phyloP scores from a whole-genome alignment of 768 basidiomycete species.

The Zangia roseola region DNA sequence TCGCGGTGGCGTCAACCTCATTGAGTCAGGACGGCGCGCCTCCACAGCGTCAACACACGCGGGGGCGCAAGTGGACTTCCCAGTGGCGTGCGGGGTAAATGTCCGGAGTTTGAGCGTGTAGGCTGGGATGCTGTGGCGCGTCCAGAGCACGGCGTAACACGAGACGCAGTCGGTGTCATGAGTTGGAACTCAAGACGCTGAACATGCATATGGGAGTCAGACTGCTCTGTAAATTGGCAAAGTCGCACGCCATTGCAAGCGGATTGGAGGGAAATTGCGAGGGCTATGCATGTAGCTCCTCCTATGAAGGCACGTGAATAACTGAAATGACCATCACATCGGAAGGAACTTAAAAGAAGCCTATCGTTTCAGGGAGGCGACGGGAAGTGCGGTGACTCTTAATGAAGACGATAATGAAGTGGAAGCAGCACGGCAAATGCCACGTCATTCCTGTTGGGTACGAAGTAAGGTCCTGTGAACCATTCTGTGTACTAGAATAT shows the following conservation, averaged over 20 bases:
- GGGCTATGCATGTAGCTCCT: conserved; percentile 1
- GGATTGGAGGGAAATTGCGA: neutral
- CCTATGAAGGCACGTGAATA: conserved; percentile 7
- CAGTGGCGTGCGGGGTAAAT: conserved; percentile 20
- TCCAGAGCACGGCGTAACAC: neutral
- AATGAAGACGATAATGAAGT: neutral
- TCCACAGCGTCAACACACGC: neutral
- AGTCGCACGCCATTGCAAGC: conserved; percentile 12
- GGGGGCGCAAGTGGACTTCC: neutral
- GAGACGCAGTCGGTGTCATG: conserved; percentile 1
- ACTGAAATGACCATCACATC: conserved; percentile 15
- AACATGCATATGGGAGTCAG: conserved; percentile 8
- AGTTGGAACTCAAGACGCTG: neutral
- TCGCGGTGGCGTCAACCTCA: too few species aligned
- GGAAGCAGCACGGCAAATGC: conserved; percentile 6
- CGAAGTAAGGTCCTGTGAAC: conserved; percentile 1
- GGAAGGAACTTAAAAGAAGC: conserved; percentile 25
- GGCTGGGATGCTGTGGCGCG: neutral
- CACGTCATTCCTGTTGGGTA: conserved; percentile 2
- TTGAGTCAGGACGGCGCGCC: neutral
- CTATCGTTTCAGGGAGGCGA: conserved; percentile 9
- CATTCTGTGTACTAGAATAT: neutral
- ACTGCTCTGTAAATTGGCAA: conserved; percentile 15
- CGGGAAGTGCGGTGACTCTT: conserved; percentile 15
- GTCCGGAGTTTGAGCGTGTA: conserved; percentile 2